Evolutionary conservation across 2,329 filamentous ascomycete genomes (phyloP).

Genomic region (Penicillium concentricum): DNA sequence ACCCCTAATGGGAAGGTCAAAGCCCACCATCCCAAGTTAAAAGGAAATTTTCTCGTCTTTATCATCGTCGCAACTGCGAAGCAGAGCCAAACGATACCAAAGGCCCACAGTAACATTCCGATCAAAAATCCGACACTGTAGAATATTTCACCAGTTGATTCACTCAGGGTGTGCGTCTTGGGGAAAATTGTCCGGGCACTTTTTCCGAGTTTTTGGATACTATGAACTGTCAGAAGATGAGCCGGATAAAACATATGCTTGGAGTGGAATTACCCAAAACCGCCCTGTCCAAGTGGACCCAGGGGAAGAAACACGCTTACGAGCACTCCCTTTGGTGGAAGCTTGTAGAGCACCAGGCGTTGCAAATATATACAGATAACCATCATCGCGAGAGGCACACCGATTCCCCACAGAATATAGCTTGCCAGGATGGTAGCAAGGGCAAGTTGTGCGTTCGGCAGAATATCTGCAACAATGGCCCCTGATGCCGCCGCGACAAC

Average conservation of each 20-base stretch:
- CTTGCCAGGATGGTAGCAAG: constrained; percentile 42
- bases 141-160: neutral
- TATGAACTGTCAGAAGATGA: neutral
- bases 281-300: constrained; percentile 66
- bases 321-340: constrained; percentile 68
- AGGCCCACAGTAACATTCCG: constrained; percentile 41
- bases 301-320: constrained; percentile 68
- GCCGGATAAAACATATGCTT: no score
- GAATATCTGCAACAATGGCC: constrained; percentile 59
- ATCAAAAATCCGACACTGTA: constrained; percentile 34
- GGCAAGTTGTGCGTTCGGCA: constrained; percentile 57
- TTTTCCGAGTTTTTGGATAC: neutral
- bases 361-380: constrained; percentile 69
- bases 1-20: no score
- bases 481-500: constrained; percentile 67
- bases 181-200: neutral
- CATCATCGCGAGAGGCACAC: constrained; percentile 60
- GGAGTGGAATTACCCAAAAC: constrained; percentile 47
- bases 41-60: no score
- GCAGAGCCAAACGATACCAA: constrained; percentile 43
- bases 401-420: constrained; percentile 71
- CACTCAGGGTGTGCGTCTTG: neutral
- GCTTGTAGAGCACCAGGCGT: constrained; percentile 64
- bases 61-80: constrained; percentile 25
- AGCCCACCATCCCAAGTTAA: no score